These are phyloP conservation scores for Schizosaccharomyces osmophilus DNA, from an alignment of 805 yeast genomes.

Conservation along the genomic window DNA sequence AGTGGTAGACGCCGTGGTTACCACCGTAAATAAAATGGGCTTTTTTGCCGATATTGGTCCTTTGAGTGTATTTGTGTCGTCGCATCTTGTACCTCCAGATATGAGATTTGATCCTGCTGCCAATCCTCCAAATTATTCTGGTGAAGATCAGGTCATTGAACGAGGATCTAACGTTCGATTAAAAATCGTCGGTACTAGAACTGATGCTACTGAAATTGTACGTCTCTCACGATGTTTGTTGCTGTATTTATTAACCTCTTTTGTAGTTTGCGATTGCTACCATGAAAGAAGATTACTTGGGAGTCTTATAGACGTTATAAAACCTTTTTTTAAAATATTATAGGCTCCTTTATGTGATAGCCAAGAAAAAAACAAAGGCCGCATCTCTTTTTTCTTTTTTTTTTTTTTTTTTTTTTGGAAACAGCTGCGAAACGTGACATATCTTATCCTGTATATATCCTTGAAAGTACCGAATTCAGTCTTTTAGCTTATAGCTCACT, in stretches of 20 bases:
- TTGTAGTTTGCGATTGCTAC: constrained; percentile 30
- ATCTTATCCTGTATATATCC: no score
- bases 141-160: constrained; percentile 70
- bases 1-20: constrained; percentile 90
- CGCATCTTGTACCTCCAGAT: constrained; percentile 82
- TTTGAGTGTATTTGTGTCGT: constrained; percentile 74
- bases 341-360: no score
- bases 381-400: no score
- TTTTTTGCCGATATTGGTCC: constrained; percentile 98
- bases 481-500: no score
- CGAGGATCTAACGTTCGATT: constrained; percentile 84
- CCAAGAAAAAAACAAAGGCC: no score
- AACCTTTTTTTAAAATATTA: no score
- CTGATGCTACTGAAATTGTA: constrained; percentile 78
- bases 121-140: constrained; percentile 93
- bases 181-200: constrained; percentile 88
- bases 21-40: constrained; percentile 81
- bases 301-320: neutral
- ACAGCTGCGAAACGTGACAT: no score
- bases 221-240: constrained; percentile 38
- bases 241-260: constrained; percentile 1
- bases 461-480: no score
- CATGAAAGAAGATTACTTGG: constrained; percentile 68
- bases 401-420: no score
- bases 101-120: constrained; percentile 85